These are phyloP conservation scores for Rhodotorula sp. DNA, from an alignment of 1,284 basidiomycete species.

Conservation along the genomic window DNA sequence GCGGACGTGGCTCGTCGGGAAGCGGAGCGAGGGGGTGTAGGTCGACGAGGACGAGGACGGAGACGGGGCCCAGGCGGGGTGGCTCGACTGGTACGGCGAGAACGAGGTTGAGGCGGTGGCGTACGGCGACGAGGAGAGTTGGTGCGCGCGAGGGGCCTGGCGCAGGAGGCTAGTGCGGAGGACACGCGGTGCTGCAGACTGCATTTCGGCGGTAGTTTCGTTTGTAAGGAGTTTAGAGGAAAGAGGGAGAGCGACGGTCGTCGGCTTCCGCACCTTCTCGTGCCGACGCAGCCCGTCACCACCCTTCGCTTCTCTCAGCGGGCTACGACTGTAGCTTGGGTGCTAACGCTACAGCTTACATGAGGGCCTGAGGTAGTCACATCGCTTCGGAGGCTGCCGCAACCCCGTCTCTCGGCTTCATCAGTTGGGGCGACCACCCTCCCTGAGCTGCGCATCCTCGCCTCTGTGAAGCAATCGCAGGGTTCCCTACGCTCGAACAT, in stretches of 20 bases:
- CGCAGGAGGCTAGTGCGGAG: background rate
- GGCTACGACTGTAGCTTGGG: too few species aligned
- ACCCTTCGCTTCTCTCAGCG: too few species aligned
- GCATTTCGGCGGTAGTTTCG: background rate
- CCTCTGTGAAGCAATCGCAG: too few species aligned
- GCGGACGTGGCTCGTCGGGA: conserved; percentile 10
- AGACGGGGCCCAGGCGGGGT: background rate
- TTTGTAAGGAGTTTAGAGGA: background rate
- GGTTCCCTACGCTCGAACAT: too few species aligned
- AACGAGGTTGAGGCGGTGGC: background rate
- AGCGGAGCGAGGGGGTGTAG: background rate
- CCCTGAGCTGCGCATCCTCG: too few species aligned
- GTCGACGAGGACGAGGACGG: background rate
- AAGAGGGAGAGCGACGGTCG: background rate
- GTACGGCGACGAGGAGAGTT: background rate
- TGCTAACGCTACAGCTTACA: too few species aligned
- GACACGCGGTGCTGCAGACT: background rate
- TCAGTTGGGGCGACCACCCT: too few species aligned
- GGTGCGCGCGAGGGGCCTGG: background rate
- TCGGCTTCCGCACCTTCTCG: too few species aligned
- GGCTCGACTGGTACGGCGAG: background rate
- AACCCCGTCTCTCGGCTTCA: too few species aligned
- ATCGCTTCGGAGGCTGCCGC: too few species aligned
- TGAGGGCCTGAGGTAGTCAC: too few species aligned
- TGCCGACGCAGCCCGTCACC: too few species aligned